Base-by-base conservation (phyloP, 129 eudicot genomes). In the Sambucus nigra region DNA sequence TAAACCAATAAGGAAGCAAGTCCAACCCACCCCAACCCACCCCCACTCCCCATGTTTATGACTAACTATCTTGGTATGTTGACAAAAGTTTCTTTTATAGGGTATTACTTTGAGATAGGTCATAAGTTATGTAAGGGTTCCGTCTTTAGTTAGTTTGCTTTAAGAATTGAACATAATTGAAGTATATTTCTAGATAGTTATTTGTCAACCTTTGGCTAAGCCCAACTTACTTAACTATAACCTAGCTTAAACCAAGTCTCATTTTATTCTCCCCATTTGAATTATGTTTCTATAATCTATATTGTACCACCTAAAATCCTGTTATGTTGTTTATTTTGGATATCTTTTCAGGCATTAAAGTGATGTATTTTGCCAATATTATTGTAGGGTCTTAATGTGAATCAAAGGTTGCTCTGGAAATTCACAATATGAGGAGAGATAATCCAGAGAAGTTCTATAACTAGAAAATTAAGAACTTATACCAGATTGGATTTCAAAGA, bases 321-420 rank as follows among this genome's bases (percentile, higher is more conserved):
- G 13, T 35, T 8, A 7, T 35, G 42, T 15, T 35, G 5, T 8
- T 35, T 35, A 15, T 35, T 23, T n/a, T n/a, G n/a, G n/a, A n/a
- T n/a, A n/a, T 49, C 19, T 47, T 38, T 20, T 29, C n/a, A 39
- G 18, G 29, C 56, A 44, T 53, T 19, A 28, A 20, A 31, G 26
- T 59, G 60, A 39, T 57, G 51, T 39, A 45, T 2, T 17, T 47
- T 18, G 19, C 25, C 51, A 47, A 18, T 78, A 47, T 49, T 52
- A 28, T 62, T 73, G 61, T 80, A 91, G 99, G 99, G 70, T 87
- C 86, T 53, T 96, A 96, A 40, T 92, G 99, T 57, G 99, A 92
- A 86, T 96, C 99, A 58, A 92, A 92, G 71, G 99, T 92, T 77
- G 99, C 99, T 67, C 60, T 92, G 29, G 99, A 92, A 56, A 92